These are phyloP conservation scores for Plenodomus lindquistii DNA, from an alignment of 2,329 filamentous ascomycete genomes.

Conservation along the genomic window DNA sequence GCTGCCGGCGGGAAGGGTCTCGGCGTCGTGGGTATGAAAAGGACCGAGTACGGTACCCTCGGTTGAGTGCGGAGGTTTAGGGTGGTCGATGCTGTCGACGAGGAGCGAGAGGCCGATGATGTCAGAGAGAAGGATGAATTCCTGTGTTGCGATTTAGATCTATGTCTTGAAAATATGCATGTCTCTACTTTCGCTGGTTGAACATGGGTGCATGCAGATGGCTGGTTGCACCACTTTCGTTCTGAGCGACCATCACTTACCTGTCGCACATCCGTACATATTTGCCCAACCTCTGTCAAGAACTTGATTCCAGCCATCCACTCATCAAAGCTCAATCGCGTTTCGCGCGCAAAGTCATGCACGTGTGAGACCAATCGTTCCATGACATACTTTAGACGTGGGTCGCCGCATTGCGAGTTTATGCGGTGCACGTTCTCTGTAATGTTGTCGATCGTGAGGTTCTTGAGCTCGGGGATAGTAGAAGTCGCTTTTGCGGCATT, in stretches of 20 bases:
- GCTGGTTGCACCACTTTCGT: not conserved
- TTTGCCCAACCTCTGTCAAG: conserved; percentile 73
- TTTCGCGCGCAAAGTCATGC: conserved; percentile 82
- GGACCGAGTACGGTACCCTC: conserved; percentile 82
- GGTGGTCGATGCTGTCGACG: conserved; percentile 82
- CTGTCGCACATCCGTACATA: conserved; percentile 72
- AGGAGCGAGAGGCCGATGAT: conserved; percentile 78
- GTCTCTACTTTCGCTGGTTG: too few species aligned
- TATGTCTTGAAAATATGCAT: not conserved
- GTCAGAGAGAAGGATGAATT: conserved; percentile 83
- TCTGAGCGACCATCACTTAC: conserved; percentile 43
- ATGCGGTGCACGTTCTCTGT: conserved; percentile 75
- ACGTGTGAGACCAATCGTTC: conserved; percentile 75
- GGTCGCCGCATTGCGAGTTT: conserved; percentile 70
- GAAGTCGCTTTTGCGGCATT: conserved; percentile 2
- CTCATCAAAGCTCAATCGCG: conserved; percentile 72
- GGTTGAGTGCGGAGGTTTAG: conserved; percentile 70
- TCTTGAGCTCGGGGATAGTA: conserved; percentile 49
- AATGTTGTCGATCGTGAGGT: conserved; percentile 79
- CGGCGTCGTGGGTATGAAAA: conserved; percentile 81
- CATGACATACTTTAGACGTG: conserved; percentile 71
- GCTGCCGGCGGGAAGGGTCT: conserved; percentile 59
- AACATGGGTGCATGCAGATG: too few species aligned
- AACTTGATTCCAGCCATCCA: conserved; percentile 78
- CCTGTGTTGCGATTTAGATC: conserved; percentile 46